These are phyloP conservation scores for Wickerhamomyces bisporus DNA, from an alignment of 805 yeast species.

Conservation along the genomic window DNA sequence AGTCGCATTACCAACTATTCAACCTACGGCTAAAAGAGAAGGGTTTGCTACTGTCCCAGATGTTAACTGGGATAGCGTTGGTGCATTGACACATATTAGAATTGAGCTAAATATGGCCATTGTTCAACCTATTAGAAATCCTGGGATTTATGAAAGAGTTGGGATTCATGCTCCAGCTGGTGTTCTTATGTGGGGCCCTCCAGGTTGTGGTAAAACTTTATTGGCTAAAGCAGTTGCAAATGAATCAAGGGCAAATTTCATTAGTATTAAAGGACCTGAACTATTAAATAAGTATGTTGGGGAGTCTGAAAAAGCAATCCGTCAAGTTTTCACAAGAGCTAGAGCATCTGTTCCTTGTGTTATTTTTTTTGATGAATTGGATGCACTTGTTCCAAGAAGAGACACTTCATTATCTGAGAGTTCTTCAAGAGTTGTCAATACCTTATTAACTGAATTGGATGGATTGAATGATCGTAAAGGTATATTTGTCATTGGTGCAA, in stretches of 20 bases:
- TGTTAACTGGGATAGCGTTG: conserved; percentile 92
- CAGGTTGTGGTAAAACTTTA: conserved; percentile 97
- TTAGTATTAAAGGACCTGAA: conserved; percentile 95
- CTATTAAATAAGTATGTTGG: conserved; percentile 92
- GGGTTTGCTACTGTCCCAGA: conserved; percentile 99
- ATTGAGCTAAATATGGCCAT: conserved; percentile 95
- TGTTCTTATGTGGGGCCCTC: conserved; percentile 98
- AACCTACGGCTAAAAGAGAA: conserved; percentile 96
- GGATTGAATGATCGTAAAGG: conserved; percentile 92
- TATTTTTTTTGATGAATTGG: conserved; percentile 92
- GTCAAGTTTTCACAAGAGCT: conserved; percentile 91
- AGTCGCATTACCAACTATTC: conserved; percentile 84
- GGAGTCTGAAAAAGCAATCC: conserved; percentile 88
- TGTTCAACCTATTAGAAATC: conserved; percentile 92
- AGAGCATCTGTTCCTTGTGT: conserved; percentile 92
- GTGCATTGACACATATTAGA: conserved; percentile 76
- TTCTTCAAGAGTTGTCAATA: conserved; percentile 90
- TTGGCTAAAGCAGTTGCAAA: conserved; percentile 97
- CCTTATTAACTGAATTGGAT: conserved; percentile 88
- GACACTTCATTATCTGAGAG: conserved; percentile 85
- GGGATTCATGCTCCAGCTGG: conserved; percentile 98
- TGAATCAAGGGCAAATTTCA: conserved; percentile 93
- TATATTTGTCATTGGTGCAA: conserved; percentile 92
- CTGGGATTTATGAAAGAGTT: conserved; percentile 82
- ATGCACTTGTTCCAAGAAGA: conserved; percentile 92